phyloP scores from a whole-genome alignment of 1,284 basidiomycete species.

The Cutaneotrichosporon curvatum region DNA sequence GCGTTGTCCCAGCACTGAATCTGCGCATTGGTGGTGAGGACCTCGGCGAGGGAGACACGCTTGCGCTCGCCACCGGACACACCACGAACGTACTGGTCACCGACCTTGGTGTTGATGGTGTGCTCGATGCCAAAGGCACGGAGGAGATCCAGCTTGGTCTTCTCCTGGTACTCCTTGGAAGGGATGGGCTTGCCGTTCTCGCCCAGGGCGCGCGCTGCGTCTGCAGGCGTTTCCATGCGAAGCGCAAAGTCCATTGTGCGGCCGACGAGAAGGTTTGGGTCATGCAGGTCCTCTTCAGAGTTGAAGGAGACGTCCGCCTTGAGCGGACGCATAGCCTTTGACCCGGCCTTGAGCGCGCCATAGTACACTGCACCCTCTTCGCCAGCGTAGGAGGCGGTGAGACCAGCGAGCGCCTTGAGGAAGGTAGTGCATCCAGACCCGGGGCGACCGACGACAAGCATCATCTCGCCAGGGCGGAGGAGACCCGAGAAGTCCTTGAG shows the following conservation, averaged over 20 bases:
- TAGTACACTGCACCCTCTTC: slow-evolving; percentile 46
- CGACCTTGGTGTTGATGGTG: slow-evolving; percentile 50
- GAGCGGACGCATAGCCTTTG: slow-evolving; percentile 8
- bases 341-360: slow-evolving; percentile 32
- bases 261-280: slow-evolving; percentile 38
- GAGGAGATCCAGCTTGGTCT: slow-evolving; percentile 40
- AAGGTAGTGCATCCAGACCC: slow-evolving; percentile 49
- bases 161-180: slow-evolving; percentile 17
- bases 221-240: slow-evolving; percentile 31
- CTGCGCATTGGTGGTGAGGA: slow-evolving; percentile 55
- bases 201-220: slow-evolving; percentile 20
- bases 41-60: slow-evolving; percentile 68
- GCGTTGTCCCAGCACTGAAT: slow-evolving; percentile 61
- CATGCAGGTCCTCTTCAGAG: slow-evolving; percentile 40
- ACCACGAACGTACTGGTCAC: slow-evolving; percentile 66
- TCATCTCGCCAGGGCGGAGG: slow-evolving; percentile 41
- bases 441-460: slow-evolving; percentile 45
- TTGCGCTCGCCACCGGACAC: slow-evolving; percentile 64
- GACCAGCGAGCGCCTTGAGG: slow-evolving; percentile 47
- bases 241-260: slow-evolving; percentile 42
- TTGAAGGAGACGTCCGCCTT: slow-evolving; percentile 28
- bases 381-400: slow-evolving; percentile 44
- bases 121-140: slow-evolving; percentile 69
- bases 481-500: slow-evolving; percentile 34
- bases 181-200: slow-evolving; percentile 30